Evolutionary conservation across 2,329 filamentous ascomycete genomes (phyloP), one percentile per base, ranked within the genome.

Genomic region (Ascochyta lentis): DNA sequence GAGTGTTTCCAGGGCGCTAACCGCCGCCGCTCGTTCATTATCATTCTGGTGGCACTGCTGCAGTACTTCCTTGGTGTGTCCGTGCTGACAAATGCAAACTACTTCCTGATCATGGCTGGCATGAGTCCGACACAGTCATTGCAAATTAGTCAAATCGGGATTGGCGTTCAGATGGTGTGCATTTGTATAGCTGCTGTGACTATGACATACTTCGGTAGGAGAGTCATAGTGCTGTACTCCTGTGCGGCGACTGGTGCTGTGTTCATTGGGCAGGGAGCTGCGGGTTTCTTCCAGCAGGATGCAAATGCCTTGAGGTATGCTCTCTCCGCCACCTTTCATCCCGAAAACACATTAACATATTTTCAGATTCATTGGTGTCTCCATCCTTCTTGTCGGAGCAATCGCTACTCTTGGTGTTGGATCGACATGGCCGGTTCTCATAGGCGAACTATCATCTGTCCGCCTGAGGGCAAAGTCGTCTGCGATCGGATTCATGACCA

Each of bases 1-100:
- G 91, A 95, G 71, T 95, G 90, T 77, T 94, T 95, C 82, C 87
- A 83, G 72, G 90, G 90, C 10, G 82, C 83, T n/a, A 86, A 95
- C 69, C 87, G 91, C 49, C 85, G 91, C 19, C 94, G 91, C 4
- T 90, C 89, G 68, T 85, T 86, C 58, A 79, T 84, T 33, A 82
- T 81, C 58, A 27, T 27, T 6, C 8, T 56, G 7, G 53, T 51
- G 16, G 53, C 53, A 9, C 23, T 54, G 22, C 44, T 54, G 12
- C 51, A 54, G 45, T 49, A 49, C 31, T 44, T 54, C 51, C 51
- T 54, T 39, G 51, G 44, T 27, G 51, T 54, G 2, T 54, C 51
- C 1, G 19, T 54, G 19, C 39, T 54, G 24, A 44, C 51, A 31
- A 54, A 54, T 26, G 38, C 51, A 3, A 54, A 49, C 34, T 54